Base-by-base conservation (phyloP, 2,329 filamentous ascomycete species). In the Hirsutella minnesotensis region DNA sequence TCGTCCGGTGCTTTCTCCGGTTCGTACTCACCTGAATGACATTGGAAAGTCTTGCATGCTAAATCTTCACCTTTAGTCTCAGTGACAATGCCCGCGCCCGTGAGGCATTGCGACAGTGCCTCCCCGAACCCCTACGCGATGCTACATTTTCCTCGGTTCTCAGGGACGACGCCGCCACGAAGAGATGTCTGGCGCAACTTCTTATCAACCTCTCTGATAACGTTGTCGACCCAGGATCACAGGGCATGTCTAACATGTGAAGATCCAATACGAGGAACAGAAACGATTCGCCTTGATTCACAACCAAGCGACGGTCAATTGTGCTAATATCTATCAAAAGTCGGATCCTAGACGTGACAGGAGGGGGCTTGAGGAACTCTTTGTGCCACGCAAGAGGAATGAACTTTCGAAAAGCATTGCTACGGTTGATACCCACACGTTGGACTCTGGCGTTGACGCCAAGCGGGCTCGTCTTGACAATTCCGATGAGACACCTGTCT, bases 111-210 rank as follows among this genome's bases (percentile, higher is more conserved):
- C 80, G 92, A 35, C 92, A 98, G 64, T 98, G 92, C 58, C 81
- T 98, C 12, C 92, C 92, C 0, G 92, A 98, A 57, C 92, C 92
- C n/a, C 80, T 98, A n/a, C 84, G 92, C 39, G 92, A 98, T 61
- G 89, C 90, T 8, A 98, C 92, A 2, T 98, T 98, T 62, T 94
- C 88, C 9, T 90, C 89, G 0, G 92, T 98, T 37, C 80, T 98
- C 29, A 85, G 92, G 45, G 92, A 98, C 57, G 92, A 98, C 58
- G 92, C 92, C 13, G 92, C 92, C 1, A 98, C 92, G 1, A 98
- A 98, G 70, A 83, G 92, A 46, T 98, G 92, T 63, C 81, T 98
- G 29, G 86, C 89, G n/a, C 92, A 96, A 65, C 79, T 98, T 9
- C 74, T 96, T 46, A 94, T 96, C 67, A 96, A 96, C 59, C 77